Base-by-base conservation (phyloP, 345 rosid genomes). In the Tarenaya hassleriana region DNA sequence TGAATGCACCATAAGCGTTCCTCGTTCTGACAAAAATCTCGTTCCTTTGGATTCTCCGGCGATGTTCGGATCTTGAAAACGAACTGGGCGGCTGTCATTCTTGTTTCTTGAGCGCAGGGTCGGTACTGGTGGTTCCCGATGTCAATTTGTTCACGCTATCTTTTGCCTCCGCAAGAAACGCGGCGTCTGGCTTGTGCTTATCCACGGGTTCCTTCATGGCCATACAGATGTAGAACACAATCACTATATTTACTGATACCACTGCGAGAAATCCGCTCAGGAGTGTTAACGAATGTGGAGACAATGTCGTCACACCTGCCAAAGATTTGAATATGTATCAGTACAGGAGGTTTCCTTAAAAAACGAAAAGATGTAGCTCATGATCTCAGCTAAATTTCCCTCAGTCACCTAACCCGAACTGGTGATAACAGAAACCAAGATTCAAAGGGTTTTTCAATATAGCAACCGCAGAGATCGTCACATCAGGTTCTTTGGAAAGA, bases 241-340 rank as follows among this genome's bases (percentile, higher is more conserved):
- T 81, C 16, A 84, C 88, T 41, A 84, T 48, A 64, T 91, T 84
- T 67, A 91, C 96, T 2, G 98, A 87, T 60, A 87, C 60, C 19
- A 91, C 98, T 27, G 95, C 98, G 50, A 82, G 71, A 44, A 87
- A 78, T 34, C 98, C 98, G 55, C 95, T 91, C 55, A 82, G 61
- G 41, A 91, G 66, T 0, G 96, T 91, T 60, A 77, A 40, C 10
- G 89, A 72, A 60, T 80, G 68, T 8, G 92, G 82, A 56, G 96
- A 76, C 62, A 91, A 52, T 41, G 62, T 62, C 14, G 71, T 55
- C 60, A 77, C 57, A 72, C 96, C 96, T 91, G 82, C 57, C n/a
- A n/a, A n/a, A n/a, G n/a, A n/a, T n/a, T n/a, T n/a, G n/a, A n/a
- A n/a, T n/a, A n/a, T n/a, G n/a, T n/a, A n/a, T n/a, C n/a, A n/a